Evolutionary conservation across 2,329 filamentous ascomycete species (phyloP), one percentile per base, ranked within the genome.

Genomic region (Venturia effusa): DNA sequence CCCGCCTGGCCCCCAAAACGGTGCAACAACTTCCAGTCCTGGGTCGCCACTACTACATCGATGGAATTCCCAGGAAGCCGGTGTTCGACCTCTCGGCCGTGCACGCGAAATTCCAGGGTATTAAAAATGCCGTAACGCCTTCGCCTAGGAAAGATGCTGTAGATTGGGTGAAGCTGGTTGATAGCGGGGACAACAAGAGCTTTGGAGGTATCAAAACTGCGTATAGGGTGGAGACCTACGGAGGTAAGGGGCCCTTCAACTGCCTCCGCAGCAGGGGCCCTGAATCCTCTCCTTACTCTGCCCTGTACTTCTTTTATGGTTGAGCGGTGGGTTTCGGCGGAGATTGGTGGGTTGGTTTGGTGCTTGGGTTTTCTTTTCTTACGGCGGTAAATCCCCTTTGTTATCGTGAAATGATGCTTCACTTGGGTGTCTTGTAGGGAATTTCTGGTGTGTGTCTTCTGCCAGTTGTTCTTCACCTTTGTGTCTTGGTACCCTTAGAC

Each of bases 11-110:
- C 24, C 30, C 61, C 51, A 62, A 2, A 11, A 32, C 27, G n/a
- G n/a, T n/a, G n/a, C n/a, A n/a, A n/a, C n/a, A n/a, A n/a, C 32
- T 45, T 6, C 60, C 60, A n/a, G 79, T 81, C 68, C 71, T 86
- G 17, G 88, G 88, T 37, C 80, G 84, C 69, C 88, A 91, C 79
- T 88, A 79, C 80, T 90, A 90, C 78, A 81, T 81, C 73, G 66
- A 67, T 59, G 67, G n/a, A n/a, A n/a, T 70, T 55, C 74, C 80
- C 66, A 74, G 77, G 0, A 19, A 5, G 1, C 88, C 88, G 1
- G 84, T 79, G 15, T 90, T 90, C 71, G 78, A 83, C 65, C 77
- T 89, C 43, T 71, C 74, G 61, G 71, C 73, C 45, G 69, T 71
- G 41, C 70, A 74, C 37, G 73, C 17, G 66, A 72, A 80, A 67